phyloP scores from a whole-genome alignment of 2,329 filamentous ascomycete genomes.

The Talaromyces sp. region DNA sequence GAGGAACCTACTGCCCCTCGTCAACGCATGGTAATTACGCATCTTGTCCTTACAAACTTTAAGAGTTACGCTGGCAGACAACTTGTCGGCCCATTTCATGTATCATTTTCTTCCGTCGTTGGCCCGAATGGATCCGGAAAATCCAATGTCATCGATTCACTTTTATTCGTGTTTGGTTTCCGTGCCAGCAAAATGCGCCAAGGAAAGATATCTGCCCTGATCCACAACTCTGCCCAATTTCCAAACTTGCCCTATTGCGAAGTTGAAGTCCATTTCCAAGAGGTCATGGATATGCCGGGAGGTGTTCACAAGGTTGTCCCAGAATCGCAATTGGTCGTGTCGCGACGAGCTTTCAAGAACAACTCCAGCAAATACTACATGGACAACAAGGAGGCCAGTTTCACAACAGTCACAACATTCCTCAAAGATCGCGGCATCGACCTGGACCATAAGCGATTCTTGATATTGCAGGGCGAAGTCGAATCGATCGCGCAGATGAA shows the following conservation, averaged over 20 bases:
- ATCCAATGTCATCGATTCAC: constrained; percentile 96
- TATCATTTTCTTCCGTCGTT: constrained; percentile 95
- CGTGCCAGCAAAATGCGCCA: constrained; percentile 99
- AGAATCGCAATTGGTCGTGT: constrained; percentile 79
- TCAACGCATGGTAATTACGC: constrained; percentile 84
- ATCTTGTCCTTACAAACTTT: constrained; percentile 91
- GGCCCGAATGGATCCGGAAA: constrained; percentile 98
- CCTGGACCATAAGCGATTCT: constrained; percentile 94
- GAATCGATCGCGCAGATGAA: constrained; percentile 99
- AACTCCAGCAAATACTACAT: constrained; percentile 99
- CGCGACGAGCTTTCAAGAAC: constrained; percentile 91
- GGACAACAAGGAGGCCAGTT: constrained; percentile 82
- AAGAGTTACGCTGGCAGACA: constrained; percentile 97
- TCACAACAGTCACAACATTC: constrained; percentile 83
- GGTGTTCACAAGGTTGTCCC: constrained; percentile 73
- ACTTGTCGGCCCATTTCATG: constrained; percentile 92
- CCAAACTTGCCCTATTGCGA: constrained; percentile 87
- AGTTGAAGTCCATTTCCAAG: constrained; percentile 93
- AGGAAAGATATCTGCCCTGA: constrained; percentile 94
- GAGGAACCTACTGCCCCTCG: constrained; percentile 74
- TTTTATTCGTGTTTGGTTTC: constrained; percentile 99
- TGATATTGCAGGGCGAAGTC: constrained; percentile 95
- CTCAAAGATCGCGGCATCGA: constrained; percentile 86
- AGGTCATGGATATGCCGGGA: constrained; percentile 81
- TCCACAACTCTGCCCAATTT: constrained; percentile 88